Conservation (phyloP, 108 stramenopile species). For the Parietichytrium sp. region DNA sequence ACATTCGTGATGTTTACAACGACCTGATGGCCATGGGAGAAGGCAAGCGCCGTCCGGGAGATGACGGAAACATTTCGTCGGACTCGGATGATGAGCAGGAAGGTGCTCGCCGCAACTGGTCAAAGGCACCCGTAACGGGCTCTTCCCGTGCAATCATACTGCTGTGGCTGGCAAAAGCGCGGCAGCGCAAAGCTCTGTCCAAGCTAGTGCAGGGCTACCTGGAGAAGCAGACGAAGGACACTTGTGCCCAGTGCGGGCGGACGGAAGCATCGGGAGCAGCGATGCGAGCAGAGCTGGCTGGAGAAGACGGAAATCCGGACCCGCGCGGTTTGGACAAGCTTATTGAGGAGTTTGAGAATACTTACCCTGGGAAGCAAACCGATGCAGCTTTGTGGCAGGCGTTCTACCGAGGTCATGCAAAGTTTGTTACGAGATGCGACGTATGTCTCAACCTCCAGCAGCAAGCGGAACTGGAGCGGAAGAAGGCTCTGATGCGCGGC, state of each 20-base stretch:
- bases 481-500: conserved; percentile 50
- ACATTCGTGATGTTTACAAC: conserved; percentile 72
- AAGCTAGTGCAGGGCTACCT: conserved; percentile 66
- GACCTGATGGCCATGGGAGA: conserved; percentile 75
- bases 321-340: conserved; percentile 69
- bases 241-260: conserved; percentile 64
- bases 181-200: conserved; percentile 68
- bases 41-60: conserved; percentile 57
- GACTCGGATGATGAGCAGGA: conserved; percentile 73
- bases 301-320: conserved; percentile 64
- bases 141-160: conserved; percentile 71
- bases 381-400: conserved; percentile 77
- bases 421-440: conserved; percentile 69
- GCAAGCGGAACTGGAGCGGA: conserved; percentile 61
- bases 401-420: conserved; percentile 73
- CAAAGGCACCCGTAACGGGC: conserved; percentile 57
- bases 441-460: conserved; percentile 60
- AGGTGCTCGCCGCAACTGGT: conserved; percentile 64
- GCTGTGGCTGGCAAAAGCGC: conserved; percentile 72
- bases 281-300: conserved; percentile 58
- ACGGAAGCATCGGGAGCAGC: conserved; percentile 53
- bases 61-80: conserved; percentile 65
- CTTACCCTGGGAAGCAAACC: conserved; percentile 63
- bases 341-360: conserved; percentile 66
- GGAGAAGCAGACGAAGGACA: conserved; percentile 59